Conservation (phyloP, 192 early-diverging fungal genomes). For the Gryganskiella cystojenkinii region DNA sequence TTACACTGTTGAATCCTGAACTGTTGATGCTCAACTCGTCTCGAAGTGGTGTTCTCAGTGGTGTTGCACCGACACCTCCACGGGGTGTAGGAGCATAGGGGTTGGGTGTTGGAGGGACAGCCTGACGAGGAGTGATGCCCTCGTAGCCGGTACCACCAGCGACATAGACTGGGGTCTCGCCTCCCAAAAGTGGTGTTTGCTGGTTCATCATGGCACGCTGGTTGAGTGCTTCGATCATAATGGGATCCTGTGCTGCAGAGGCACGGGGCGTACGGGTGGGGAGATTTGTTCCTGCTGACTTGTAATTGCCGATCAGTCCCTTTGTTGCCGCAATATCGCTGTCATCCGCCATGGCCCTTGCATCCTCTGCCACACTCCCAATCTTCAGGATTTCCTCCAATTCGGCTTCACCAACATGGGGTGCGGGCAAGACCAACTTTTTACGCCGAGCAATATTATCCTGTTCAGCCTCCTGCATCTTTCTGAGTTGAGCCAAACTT, state of each 20-base stretch:
- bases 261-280: conserved; percentile 77
- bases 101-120: conserved; percentile 81
- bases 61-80: conserved; percentile 65
- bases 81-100: conserved; percentile 67
- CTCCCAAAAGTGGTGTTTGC: conserved; percentile 90
- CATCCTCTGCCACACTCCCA: conserved; percentile 82
- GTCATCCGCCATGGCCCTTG: conserved; percentile 74
- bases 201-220: conserved; percentile 76
- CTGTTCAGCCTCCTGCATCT: conserved; percentile 78
- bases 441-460: conserved; percentile 71
- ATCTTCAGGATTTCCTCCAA: conserved; percentile 78
- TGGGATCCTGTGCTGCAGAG: conserved; percentile 60
- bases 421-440: conserved; percentile 85
- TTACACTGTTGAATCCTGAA: conserved; percentile 39
- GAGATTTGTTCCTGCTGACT: conserved; percentile 55
- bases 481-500: conserved; percentile 56
- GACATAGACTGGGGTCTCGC: conserved; percentile 63
- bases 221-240: conserved; percentile 87
- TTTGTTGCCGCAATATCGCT: conserved; percentile 67
- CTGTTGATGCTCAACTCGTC: conserved; percentile 73
- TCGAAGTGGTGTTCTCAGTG: conserved; percentile 65
- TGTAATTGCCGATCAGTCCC: conserved; percentile 82
- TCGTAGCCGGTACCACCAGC: conserved; percentile 67
- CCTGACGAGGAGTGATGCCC: conserved; percentile 67
- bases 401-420: conserved; percentile 92